Base-by-base conservation (phyloP, 139 green algal genomes). In the Coelastrella sp. region DNA sequence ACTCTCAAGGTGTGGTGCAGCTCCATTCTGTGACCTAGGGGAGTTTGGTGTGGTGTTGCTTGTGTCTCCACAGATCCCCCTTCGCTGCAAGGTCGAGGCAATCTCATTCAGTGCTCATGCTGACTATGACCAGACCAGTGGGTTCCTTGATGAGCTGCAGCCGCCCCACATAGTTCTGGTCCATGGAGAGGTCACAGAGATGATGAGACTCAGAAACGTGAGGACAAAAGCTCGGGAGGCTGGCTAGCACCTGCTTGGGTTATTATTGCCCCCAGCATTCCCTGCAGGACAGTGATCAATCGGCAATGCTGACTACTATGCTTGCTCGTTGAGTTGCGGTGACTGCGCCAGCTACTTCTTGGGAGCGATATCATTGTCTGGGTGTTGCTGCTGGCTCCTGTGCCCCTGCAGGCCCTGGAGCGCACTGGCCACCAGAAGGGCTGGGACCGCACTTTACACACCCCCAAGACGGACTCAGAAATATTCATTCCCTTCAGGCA, bases 31-130 rank as follows among this genome's bases (percentile, higher is more conserved):
- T 58, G 35, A n/a, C 78, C 19, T 15, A 27, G 8, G 0, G n/a
- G 74, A 25, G n/a, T 7, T 17, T 81, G 20, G 8, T 58, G 74
- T 27, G 15, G 9, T 8, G 73, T 22, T 79, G 73, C 35, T 49
- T 49, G 35, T 25, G 70, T 56, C 63, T 93, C 87, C 24, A 75
- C 94, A 97, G 92, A 93, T 99, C 14, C 95, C 95, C 10, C 93
- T 99, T 84, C 89, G 94, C n/a, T 96, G 96, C 82, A 89, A 93
- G 17, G 98, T 99, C 70, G 96, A 99, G 84, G 96, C 97, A 90
- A 99, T 99, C 80, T 98, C 95, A 73, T 99, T 99, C 94, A 98
- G 95, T 12, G 98, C 98, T 17, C 98, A 99, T 89, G 98, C 98
- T 22, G 98, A 99, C 92, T 99, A 97, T 91, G 92, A 96, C n/a